Base-by-base conservation (phyloP, 805 yeast species). In the Pichia heedii region DNA sequence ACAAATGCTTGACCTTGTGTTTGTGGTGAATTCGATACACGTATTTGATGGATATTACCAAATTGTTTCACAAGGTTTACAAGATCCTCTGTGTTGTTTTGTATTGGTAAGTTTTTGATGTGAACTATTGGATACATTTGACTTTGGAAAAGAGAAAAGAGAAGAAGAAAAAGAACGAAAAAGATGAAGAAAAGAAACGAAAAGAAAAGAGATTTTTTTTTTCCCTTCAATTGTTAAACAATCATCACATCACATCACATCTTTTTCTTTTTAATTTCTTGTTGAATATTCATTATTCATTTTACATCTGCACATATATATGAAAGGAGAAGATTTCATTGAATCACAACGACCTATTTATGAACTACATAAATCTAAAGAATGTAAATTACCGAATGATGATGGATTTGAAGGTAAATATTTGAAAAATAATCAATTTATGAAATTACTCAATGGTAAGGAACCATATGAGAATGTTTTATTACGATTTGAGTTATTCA, bases 21-120 rank as follows among this genome's bases (percentile, higher is more conserved):
- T 15, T 65, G 22, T 10, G 49, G 54, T 5, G 60, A 58, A n/a
- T 54, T 51, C 6, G 75, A 73, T 15, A 61, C 37, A 39, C 84
- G 58, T 11, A 80, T 62, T 58, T 80, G 82, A 46, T 71, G 64
- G 22, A 79, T 68, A 36, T 70, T 68, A 2, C 84, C 85, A 54
- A 66, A 77, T 42, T 70, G 68, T 5, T 76, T 75, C 49, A 77
- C 73, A 7, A 78, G 60, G 22, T 69, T 71, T 51, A 71, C 77
- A 29, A 80, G 58, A 33, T 74, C 72, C 4, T 61, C 64, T 0
- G 71, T 50, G 5, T 73, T 60, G 1, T 72, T 65, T 22, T 68
- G 68, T 52, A 69, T 79, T 2, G 84, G 79, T 7, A 79, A 64
- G 53, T 79, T 79, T 55, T 75, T 76, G 26, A 77, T 77, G 46